phyloP scores from a whole-genome alignment of 331 rosid species.

The Malus hybrid region DNA sequence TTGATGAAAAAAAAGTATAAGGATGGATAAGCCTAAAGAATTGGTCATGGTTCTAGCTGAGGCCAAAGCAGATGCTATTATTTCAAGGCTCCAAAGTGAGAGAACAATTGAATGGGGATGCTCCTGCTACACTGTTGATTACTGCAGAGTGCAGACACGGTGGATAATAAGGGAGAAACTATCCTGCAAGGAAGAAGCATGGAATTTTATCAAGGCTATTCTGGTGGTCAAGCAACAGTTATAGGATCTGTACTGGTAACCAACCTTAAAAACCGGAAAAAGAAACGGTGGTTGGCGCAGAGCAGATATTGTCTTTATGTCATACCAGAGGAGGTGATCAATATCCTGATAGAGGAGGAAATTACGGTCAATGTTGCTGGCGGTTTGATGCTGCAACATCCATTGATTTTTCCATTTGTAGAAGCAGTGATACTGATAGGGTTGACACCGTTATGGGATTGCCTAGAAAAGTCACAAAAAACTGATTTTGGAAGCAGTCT shows the following conservation, averaged over 20 bases:
- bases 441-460: too few relatives aligned
- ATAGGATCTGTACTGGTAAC: conserved; percentile 79
- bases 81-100: conserved; percentile 38
- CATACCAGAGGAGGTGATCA: conserved; percentile 75
- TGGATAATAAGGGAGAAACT: conserved; percentile 83
- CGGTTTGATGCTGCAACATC: too few relatives aligned
- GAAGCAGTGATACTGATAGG: too few relatives aligned
- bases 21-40: too few relatives aligned
- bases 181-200: conserved; percentile 69
- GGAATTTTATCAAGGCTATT: conserved; percentile 16
- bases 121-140: conserved; percentile 47
- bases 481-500: too few relatives aligned
- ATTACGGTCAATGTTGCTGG: too few relatives aligned
- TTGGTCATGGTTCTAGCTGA: too few relatives aligned
- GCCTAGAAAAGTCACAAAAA: too few relatives aligned
- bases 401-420: too few relatives aligned
- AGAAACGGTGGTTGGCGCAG: conserved; percentile 71
- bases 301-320: conserved; percentile 84
- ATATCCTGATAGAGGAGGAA: not conserved
- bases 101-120: conserved; percentile 38
- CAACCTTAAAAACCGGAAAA: conserved; percentile 66
- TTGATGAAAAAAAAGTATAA: too few relatives aligned
- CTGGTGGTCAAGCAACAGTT: conserved; percentile 79
- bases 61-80: conserved; percentile 6
- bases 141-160: conserved; percentile 75